Evolutionary conservation across 1,284 basidiomycete genomes (phyloP).

Genomic region (Papiliotrema terrestris): DNA sequence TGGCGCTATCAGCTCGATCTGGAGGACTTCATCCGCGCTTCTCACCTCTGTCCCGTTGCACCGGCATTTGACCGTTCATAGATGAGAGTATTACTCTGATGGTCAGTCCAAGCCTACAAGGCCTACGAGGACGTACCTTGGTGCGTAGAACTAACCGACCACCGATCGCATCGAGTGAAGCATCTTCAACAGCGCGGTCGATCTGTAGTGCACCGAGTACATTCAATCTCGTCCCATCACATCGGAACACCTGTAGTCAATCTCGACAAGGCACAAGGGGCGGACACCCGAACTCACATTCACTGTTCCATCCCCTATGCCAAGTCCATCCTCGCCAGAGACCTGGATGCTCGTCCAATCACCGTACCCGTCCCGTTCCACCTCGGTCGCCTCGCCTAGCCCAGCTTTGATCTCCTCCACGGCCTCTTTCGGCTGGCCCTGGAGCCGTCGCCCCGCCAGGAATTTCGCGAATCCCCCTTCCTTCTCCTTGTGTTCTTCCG

Average conservation of each 20-base stretch:
- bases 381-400: constrained; percentile 35
- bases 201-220: constrained; percentile 17
- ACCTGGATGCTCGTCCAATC: constrained; percentile 29
- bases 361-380: constrained; percentile 37
- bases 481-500: constrained; percentile 3
- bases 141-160: background rate
- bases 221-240: constrained; percentile 25
- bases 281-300: constrained; percentile 22
- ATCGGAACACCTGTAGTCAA: constrained; percentile 17
- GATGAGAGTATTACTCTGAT: no score
- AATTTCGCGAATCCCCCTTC: constrained; percentile 37
- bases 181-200: background rate
- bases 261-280: no score
- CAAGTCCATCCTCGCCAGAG: constrained; percentile 29
- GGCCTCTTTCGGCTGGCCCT: constrained; percentile 7
- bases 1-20: no score
- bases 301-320: constrained; percentile 21
- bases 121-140: background rate
- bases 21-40: no score
- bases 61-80: no score
- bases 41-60: no score
- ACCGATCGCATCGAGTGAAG: background rate
- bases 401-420: constrained; percentile 10
- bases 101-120: no score
- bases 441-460: constrained; percentile 20